phyloP scores from a whole-genome alignment of 768 basidiomycete genomes.

The Grammothele lineata region DNA sequence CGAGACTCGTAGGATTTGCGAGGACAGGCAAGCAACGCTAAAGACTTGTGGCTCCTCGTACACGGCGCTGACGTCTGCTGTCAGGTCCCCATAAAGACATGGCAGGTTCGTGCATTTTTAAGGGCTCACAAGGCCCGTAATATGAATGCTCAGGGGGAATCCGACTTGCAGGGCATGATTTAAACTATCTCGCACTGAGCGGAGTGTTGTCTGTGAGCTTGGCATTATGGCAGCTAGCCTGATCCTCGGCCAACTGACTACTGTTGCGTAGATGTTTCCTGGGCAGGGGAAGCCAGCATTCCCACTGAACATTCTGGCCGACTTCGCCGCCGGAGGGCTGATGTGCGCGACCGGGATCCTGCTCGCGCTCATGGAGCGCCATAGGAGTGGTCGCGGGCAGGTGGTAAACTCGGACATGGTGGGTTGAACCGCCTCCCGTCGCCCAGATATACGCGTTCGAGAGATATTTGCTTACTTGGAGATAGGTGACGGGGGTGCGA shows the following conservation, averaged over 20 bases:
- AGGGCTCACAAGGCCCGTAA: no score
- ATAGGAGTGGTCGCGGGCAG: slow-evolving; percentile 63
- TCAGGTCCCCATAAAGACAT: slow-evolving; percentile 67
- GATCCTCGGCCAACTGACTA: no score
- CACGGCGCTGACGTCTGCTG: background rate
- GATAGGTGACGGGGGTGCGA: slow-evolving; percentile 72
- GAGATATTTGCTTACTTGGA: no score
- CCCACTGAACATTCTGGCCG: slow-evolving; percentile 74
- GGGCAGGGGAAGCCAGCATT: slow-evolving; percentile 64
- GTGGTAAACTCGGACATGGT: slow-evolving; percentile 79
- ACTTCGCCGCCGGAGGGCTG: slow-evolving; percentile 80
- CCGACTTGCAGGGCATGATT: slow-evolving; percentile 59
- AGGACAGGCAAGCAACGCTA: slow-evolving; percentile 43
- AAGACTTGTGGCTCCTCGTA: background rate
- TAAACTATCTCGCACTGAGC: slow-evolving; percentile 80
- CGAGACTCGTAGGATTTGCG: slow-evolving; percentile 73
- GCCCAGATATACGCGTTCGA: background rate
- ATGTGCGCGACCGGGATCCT: slow-evolving; percentile 70
- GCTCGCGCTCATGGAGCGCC: slow-evolving; percentile 67
- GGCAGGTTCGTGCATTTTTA: slow-evolving; percentile 53
- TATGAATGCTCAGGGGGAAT: background rate
- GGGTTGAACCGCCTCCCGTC: no score
- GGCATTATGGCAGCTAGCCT: no score
- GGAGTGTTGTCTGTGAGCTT: slow-evolving; percentile 65
- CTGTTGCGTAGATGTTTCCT: slow-evolving; percentile 53